These are phyloP conservation scores for Salicornia ramosissima DNA, from an alignment of 148 eudicot species.

Conservation along the genomic window DNA sequence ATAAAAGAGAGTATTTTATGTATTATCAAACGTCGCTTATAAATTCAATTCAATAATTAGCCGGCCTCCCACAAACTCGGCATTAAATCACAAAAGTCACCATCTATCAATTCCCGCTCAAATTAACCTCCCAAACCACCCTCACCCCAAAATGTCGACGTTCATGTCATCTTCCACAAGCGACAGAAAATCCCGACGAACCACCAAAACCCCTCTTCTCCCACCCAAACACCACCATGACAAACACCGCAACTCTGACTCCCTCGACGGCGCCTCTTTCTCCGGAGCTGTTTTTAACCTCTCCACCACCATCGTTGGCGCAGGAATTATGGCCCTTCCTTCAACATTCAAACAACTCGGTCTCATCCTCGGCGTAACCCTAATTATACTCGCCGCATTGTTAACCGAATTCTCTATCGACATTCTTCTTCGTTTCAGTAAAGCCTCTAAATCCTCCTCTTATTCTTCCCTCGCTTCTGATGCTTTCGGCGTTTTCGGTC, in stretches of 20 bases:
- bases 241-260: slow-evolving; percentile 1
- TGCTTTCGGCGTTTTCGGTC: slow-evolving; percentile 50
- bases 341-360: slow-evolving; percentile 70
- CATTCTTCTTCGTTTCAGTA: slow-evolving; percentile 50
- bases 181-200: slow-evolving; percentile 41
- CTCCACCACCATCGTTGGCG: slow-evolving; percentile 75
- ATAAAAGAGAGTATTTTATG: too few relatives aligned
- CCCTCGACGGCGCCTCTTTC: slow-evolving; percentile 50
- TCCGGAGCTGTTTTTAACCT: slow-evolving; percentile 79
- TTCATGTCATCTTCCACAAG: not conserved
- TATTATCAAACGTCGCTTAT: too few relatives aligned
- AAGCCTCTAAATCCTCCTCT: slow-evolving; percentile 42
- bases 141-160: slow-evolving; percentile 6
- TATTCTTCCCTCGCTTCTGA: slow-evolving; percentile 58
- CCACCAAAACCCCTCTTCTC: slow-evolving; percentile 38
- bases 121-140: not conserved
- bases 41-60: not conserved
- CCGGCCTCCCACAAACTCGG: not conserved
- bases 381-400: slow-evolving; percentile 43
- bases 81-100: not conserved
- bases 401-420: slow-evolving; percentile 57
- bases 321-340: slow-evolving; percentile 89
- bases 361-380: slow-evolving; percentile 43
- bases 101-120: slow-evolving; percentile 14
- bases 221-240: slow-evolving; percentile 26